phyloP scores from a whole-genome alignment of 371 early-diverging fungal species.

The Syncephalastrum racemosum region DNA sequence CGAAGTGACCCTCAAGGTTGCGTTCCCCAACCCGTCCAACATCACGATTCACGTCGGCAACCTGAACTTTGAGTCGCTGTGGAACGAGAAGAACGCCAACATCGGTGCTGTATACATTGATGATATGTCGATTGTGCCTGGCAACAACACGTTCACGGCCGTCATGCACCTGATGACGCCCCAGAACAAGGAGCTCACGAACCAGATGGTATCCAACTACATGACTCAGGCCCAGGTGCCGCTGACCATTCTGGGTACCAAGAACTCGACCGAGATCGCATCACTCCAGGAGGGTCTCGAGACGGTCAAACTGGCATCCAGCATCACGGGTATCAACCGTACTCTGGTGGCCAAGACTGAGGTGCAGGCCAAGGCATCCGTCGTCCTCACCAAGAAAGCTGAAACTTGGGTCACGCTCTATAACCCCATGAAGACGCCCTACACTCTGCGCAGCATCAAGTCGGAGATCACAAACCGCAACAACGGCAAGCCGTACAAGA shows the following conservation, averaged over 20 bases:
- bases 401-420: constrained; percentile 34
- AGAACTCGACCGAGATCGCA: constrained; percentile 37
- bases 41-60: constrained; percentile 55
- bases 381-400: constrained; percentile 22
- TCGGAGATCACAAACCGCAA: constrained; percentile 18
- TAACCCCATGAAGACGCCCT: constrained; percentile 39
- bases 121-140: constrained; percentile 48
- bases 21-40: constrained; percentile 42
- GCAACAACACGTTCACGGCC: constrained; percentile 40
- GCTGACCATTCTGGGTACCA: constrained; percentile 43
- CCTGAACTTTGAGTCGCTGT: constrained; percentile 44
- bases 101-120: constrained; percentile 42
- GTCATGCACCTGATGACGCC: constrained; percentile 40
- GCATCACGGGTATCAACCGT: constrained; percentile 45
- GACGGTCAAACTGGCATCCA: constrained; percentile 42
- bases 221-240: constrained; percentile 41
- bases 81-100: constrained; percentile 28
- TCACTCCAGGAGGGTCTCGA: constrained; percentile 46
- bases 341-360: constrained; percentile 38
- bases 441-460: constrained; percentile 30
- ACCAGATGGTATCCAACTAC: constrained; percentile 32
- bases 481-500: constrained; percentile 15
- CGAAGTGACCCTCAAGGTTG: constrained; percentile 6
- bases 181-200: constrained; percentile 21
- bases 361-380: constrained; percentile 29